These are phyloP conservation scores for Saccharomyces hybrid DNA, from an alignment of 1,139 yeast species.

Conservation along the genomic window DNA sequence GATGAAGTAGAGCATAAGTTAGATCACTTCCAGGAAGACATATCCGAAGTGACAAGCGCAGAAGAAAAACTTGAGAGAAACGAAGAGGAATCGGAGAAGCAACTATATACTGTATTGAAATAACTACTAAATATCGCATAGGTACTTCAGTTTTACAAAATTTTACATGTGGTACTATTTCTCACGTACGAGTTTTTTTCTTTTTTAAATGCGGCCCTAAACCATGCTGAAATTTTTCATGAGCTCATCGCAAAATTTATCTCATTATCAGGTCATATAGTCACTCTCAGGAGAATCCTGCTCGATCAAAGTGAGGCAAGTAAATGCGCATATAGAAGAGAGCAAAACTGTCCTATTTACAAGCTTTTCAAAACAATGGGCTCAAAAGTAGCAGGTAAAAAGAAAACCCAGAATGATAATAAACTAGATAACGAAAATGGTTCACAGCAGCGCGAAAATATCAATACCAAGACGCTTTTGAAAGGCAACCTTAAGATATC, in stretches of 20 bases:
- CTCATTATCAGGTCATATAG: background rate
- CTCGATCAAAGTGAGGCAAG: background rate
- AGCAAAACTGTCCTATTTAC: background rate
- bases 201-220: background rate
- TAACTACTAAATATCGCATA: conserved; percentile 16
- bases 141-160: background rate
- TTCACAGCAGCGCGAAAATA: background rate
- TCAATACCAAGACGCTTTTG: background rate
- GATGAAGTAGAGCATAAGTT: conserved; percentile 8
- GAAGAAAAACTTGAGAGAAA: conserved; percentile 17
- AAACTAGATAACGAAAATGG: background rate
- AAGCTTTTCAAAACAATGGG: background rate
- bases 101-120: conserved; percentile 10
- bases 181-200: background rate
- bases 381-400: background rate
- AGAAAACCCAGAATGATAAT: background rate
- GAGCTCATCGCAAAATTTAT: background rate
- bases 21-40: background rate
- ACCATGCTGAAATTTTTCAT: background rate
- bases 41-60: background rate
- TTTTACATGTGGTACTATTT: background rate
- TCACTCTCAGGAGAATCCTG: background rate
- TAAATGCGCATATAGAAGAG: background rate
- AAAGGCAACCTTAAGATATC: background rate
- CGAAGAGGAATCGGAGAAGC: conserved; percentile 12